Conservation (phyloP, 73 alveolate species). For the Halteria grandinella region DNA sequence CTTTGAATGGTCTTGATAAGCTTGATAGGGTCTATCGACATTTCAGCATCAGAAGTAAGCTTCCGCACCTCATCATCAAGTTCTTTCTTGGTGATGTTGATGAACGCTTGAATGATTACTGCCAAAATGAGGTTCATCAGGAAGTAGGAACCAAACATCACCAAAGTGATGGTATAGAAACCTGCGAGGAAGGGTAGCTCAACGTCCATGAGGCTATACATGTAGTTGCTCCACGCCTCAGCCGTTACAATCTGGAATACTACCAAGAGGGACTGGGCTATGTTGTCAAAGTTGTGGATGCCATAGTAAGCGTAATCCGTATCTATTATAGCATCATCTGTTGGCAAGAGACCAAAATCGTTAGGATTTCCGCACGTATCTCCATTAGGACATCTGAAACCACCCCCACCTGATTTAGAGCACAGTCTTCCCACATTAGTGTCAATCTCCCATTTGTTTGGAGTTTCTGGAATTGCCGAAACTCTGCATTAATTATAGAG, state of each 20-base stretch:
- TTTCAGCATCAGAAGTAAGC: neutral
- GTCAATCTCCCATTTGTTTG: conserved; percentile 3
- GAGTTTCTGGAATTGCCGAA: conserved; percentile 6
- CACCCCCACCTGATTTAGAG: neutral
- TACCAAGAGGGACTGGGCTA: conserved; percentile 59
- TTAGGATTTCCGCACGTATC: conserved; percentile 42
- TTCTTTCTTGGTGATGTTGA: conserved; percentile 2
- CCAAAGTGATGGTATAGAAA: conserved; percentile 39
- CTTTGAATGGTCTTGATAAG: neutral
- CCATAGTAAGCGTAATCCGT: conserved; percentile 60
- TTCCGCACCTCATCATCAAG: conserved; percentile 1
- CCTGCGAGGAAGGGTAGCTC: conserved; percentile 55
- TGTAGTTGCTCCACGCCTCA: conserved; percentile 35
- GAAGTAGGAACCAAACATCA: conserved; percentile 66
- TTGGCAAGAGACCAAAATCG: neutral
- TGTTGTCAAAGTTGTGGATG: conserved; percentile 62
- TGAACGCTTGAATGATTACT: conserved; percentile 59
- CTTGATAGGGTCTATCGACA: neutral
- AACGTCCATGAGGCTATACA: conserved; percentile 55
- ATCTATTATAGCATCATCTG: conserved; percentile 27
- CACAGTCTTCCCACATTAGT: conserved; percentile 4
- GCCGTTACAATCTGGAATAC: conserved; percentile 68
- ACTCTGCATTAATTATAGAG: conserved; percentile 35
- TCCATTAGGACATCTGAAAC: conserved; percentile 37
- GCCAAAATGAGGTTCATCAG: conserved; percentile 73